Base-by-base conservation (phyloP, 495 filamentous ascomycete genomes). In the Letharia lupina region DNA sequence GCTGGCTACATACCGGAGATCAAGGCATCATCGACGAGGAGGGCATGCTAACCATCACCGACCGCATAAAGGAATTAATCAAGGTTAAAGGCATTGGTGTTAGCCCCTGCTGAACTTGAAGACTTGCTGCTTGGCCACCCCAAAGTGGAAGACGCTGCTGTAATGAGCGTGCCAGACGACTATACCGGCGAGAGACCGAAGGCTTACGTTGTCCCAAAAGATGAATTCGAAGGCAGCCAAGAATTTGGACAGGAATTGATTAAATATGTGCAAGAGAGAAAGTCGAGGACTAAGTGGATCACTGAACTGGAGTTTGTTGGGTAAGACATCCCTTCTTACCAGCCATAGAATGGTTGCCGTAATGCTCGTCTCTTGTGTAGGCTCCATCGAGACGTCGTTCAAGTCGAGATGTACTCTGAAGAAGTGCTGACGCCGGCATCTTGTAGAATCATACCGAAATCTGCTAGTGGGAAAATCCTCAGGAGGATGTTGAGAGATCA, bases 21-120 rank as follows among this genome's bases (percentile, higher is more conserved):
- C 81, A 87, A n/a, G 88, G 84, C 18, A 73, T 76, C 33, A 78
- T 87, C 31, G 80, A 84, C 48, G 68, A 67, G 10, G 73, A 81
- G 40, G 83, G 84, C 1, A 76, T 85, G 66, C 73, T 90, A 28
- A 77, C 80, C 6, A 88, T 91, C 64, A 82, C 81, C 9, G 87
- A 91, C 66, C 77, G 88, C 0, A 81, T 89, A 61, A 91, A 91
- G 77, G 87, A 90, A 75, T 81, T 90, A 78, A 89, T 90, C 72
- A 90, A 90, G 72, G 87, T 90, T 31, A 88, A 89, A 67, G 88
- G 86, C 6, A 85, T 87, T 66, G 84, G 81, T 31, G 87, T 91
- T 91, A 41, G 87, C 86, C 57, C 88, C 87, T 1, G 87, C 86
- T 0, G 88, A 89, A 73, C 74, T 90, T 3, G 87, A 90, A 70